A percentile compares a stretch with the other conserved stretches of the same genome.
Conservation (phyloP, 306 rosid species). For the Gastrolobium villosum region DNA sequence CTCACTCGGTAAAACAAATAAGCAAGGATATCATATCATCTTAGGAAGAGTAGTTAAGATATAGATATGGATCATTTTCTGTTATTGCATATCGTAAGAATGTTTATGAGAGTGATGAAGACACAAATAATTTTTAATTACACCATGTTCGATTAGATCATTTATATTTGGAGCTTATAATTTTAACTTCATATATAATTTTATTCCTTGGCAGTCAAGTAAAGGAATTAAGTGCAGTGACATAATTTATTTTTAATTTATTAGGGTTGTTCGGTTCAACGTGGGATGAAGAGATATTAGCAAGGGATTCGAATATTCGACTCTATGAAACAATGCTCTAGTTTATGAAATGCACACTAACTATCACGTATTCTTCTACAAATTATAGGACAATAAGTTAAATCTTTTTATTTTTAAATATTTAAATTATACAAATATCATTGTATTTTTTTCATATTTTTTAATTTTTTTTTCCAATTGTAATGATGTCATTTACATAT, state of each 20-base stretch:
- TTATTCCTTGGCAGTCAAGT: constrained; percentile 16
- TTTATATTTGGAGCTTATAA: background rate
- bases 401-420: background rate
- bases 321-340: no score
- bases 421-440: background rate
- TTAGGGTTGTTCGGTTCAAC: background rate
- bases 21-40: background rate
- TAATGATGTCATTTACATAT: no score
- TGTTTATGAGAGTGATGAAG: no score
- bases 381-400: background rate
- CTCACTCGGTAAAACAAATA: background rate
- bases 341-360: background rate
- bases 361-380: no score
- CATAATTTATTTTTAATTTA: background rate
- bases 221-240: background rate
- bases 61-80: no score
- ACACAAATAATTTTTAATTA: no score
- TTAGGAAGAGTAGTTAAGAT: background rate
- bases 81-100: no score
- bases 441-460: background rate
- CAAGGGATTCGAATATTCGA: background rate
- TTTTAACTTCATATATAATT: background rate
- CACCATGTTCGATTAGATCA: background rate
- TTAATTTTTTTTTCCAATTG: no score
- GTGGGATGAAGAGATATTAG: background rate